Percentiles rank a stretch among this genome's conserved stretches.
Evolutionary conservation across 2,329 filamentous ascomycete species (phyloP).

Genomic region (Mycogone perniciosa): DNA sequence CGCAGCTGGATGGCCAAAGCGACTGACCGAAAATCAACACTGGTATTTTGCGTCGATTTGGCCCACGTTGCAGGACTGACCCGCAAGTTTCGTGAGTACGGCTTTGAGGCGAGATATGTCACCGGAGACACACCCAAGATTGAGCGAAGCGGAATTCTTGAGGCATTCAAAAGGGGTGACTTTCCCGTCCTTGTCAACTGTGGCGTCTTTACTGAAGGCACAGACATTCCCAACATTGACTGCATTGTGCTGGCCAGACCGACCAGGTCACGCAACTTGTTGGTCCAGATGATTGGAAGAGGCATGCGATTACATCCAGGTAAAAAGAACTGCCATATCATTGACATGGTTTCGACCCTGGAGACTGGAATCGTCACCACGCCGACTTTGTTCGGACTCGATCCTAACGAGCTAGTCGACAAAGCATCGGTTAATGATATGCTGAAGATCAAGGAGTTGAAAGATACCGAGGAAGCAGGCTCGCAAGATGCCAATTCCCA

Average conservation of each 20-base stretch:
- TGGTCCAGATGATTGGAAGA: conserved; percentile 96
- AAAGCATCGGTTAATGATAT: conserved; percentile 59
- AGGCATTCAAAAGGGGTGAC: conserved; percentile 66
- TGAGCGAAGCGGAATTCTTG: conserved; percentile 63
- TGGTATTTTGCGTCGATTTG: conserved; percentile 92
- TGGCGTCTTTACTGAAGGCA: conserved; percentile 94
- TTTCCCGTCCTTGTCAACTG: conserved; percentile 92
- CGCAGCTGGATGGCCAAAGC: conserved; percentile 81
- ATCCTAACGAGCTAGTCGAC: conserved; percentile 71
- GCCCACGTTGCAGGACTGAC: conserved; percentile 73
- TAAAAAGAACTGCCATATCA: conserved; percentile 87
- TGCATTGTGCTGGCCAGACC: conserved; percentile 83
- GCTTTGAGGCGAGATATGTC: conserved; percentile 80
- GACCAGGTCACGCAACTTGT: conserved; percentile 84
- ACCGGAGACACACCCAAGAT: conserved; percentile 69
- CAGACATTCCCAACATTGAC: conserved; percentile 95
- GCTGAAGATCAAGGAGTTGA: conserved; percentile 44
- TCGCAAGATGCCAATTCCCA: conserved; percentile 13
- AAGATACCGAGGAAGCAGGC: conserved; percentile 34
- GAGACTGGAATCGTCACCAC: conserved; percentile 81
- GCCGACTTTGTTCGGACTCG: conserved; percentile 86
- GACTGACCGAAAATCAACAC: conserved; percentile 66
- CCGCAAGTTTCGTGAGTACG: conserved; percentile 65
- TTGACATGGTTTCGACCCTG: conserved; percentile 89
- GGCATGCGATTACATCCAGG: conserved; percentile 77